These are phyloP conservation scores for Russula olivacea DNA, from an alignment of 768 basidiomycete species.

Conservation along the genomic window DNA sequence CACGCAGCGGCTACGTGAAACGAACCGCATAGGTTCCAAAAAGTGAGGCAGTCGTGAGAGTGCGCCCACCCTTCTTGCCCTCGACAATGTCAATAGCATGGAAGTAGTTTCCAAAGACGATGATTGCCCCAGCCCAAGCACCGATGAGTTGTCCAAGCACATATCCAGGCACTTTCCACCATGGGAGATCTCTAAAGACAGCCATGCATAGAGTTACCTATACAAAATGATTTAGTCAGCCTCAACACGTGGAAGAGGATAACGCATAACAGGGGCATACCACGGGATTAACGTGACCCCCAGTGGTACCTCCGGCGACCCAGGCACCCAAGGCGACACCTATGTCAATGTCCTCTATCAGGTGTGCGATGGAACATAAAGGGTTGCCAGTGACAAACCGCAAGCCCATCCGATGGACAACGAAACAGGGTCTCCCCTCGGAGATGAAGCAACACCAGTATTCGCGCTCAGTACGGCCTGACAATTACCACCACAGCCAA, in stretches of 20 bases:
- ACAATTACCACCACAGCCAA: constrained; percentile 26
- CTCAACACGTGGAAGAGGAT: background rate
- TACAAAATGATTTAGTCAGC: background rate
- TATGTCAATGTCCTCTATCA: constrained; percentile 23
- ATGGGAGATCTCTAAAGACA: constrained; percentile 66
- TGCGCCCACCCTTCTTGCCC: constrained; percentile 50
- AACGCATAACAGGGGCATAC: constrained; percentile 11
- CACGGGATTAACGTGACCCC: constrained; percentile 50
- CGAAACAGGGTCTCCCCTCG: constrained; percentile 27
- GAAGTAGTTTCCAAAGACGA: constrained; percentile 60
- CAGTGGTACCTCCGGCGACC: constrained; percentile 60
- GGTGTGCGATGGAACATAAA: background rate
- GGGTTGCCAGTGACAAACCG: constrained; percentile 13
- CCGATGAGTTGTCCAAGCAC: constrained; percentile 60
- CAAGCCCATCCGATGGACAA: constrained; percentile 26
- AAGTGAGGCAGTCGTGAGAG: constrained; percentile 49
- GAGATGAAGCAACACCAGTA: constrained; percentile 24
- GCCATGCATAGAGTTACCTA: constrained; percentile 68
- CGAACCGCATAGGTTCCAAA: constrained; percentile 60
- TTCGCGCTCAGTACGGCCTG: constrained; percentile 26
- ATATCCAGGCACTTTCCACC: constrained; percentile 72
- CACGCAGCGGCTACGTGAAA: constrained; percentile 6
- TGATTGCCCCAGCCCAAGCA: constrained; percentile 49
- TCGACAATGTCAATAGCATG: constrained; percentile 63
- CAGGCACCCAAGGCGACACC: constrained; percentile 63